phyloP scores from a whole-genome alignment of 2,329 filamentous ascomycete species.

The Scedosporium aurantiacum region DNA sequence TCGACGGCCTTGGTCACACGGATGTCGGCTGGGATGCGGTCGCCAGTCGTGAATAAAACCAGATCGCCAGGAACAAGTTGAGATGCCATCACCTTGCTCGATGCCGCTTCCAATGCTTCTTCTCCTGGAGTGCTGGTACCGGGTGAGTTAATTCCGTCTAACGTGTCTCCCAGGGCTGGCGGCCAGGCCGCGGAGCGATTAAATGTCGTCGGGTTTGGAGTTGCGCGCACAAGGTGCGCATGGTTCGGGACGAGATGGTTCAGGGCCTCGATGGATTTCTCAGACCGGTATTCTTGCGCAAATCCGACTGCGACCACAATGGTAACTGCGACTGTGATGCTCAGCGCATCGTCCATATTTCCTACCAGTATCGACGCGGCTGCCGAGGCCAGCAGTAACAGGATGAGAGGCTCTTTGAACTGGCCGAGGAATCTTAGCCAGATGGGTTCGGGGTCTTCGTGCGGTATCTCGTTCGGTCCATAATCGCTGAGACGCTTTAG shows the following conservation, averaged over 20 bases:
- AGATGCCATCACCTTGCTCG: conserved; percentile 74
- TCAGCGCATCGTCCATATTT: conserved; percentile 89
- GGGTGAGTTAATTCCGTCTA: conserved; percentile 13
- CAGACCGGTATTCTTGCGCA: conserved; percentile 92
- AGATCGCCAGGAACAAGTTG: conserved; percentile 87
- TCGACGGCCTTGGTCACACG: conserved; percentile 85
- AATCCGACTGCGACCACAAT: conserved; percentile 96
- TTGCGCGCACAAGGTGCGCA: conserved; percentile 75
- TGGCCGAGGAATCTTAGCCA: conserved; percentile 95
- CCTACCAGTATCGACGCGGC: conserved; percentile 81
- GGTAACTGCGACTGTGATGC: conserved; percentile 89
- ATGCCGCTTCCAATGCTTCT: conserved; percentile 57
- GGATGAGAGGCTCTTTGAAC: conserved; percentile 89
- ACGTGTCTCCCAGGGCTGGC: conserved; percentile 26
- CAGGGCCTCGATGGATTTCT: conserved; percentile 91
- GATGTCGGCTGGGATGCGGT: conserved; percentile 92
- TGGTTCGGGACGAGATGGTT: conserved; percentile 91
- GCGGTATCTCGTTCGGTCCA: conserved; percentile 88
- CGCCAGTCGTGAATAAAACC: conserved; percentile 87
- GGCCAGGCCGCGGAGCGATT: conserved; percentile 37
- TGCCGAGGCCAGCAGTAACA: conserved; percentile 83
- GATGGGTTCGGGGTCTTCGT: conserved; percentile 84
- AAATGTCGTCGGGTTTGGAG: conserved; percentile 22
- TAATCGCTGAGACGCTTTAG: conserved; percentile 66
- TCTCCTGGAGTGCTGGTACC: conserved; percentile 50